Conservation (phyloP, 805 yeast genomes). For the Barnettozyma sucrosica region DNA sequence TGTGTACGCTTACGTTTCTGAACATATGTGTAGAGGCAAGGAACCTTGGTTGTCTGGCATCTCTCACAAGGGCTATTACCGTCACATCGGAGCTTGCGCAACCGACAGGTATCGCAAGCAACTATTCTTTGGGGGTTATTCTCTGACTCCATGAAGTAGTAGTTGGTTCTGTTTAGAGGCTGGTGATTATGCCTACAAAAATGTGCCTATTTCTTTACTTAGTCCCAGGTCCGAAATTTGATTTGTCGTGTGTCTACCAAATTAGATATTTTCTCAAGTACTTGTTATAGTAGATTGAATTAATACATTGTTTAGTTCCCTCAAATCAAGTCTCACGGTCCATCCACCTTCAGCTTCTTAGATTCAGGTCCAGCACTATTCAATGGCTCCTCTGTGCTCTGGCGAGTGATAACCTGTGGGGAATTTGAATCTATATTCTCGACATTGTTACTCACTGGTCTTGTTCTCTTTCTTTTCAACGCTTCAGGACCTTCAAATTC, state of each 20-base stretch:
- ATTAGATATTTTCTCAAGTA: too few relatives aligned
- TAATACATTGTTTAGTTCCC: not conserved
- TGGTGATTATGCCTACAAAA: not conserved
- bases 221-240: too few relatives aligned
- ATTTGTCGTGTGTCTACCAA: not conserved
- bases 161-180: not conserved
- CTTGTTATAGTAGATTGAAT: too few relatives aligned
- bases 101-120: conserved; percentile 49
- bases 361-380: conserved; percentile 7
- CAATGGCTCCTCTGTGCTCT: conserved; percentile 28
- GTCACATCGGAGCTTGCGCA: conserved; percentile 75
- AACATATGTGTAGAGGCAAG: conserved; percentile 13
- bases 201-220: too few relatives aligned
- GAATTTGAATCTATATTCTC: conserved; percentile 12
- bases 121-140: conserved; percentile 31
- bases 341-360: conserved; percentile 13
- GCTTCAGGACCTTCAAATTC: conserved; percentile 62
- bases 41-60: conserved; percentile 68
- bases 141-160: not conserved
- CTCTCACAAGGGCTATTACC: conserved; percentile 76
- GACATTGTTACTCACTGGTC: conserved; percentile 6
- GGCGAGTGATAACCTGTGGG: conserved; percentile 28
- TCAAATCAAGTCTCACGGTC: too few relatives aligned
- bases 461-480: conserved; percentile 41
- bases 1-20: conserved; percentile 9